Conservation (phyloP, 345 rosid genomes). For the Erodium maritimum region DNA sequence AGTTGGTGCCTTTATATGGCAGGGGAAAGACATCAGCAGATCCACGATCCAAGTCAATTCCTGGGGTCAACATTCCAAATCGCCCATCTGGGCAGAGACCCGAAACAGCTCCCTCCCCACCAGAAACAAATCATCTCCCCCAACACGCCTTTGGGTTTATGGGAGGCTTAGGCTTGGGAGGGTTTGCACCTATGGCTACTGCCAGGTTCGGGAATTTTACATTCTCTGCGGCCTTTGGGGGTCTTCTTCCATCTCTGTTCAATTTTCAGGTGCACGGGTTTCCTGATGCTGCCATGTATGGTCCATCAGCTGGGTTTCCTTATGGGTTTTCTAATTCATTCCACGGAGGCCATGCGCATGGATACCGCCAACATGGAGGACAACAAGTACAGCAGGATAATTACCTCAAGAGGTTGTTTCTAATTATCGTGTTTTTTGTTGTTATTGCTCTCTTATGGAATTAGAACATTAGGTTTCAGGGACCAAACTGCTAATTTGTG, state of each 20-base stretch:
- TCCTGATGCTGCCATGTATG: slow-evolving; percentile 71
- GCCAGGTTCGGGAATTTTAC: slow-evolving; percentile 82
- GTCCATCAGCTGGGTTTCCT: slow-evolving; percentile 61
- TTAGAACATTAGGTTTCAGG: slow-evolving; percentile 17
- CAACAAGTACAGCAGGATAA: slow-evolving; percentile 74
- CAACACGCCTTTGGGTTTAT: slow-evolving; percentile 66
- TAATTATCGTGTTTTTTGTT: slow-evolving; percentile 40
- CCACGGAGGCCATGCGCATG: slow-evolving; percentile 64
- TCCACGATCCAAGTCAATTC: slow-evolving; percentile 79
- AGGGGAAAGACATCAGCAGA: slow-evolving; percentile 77
- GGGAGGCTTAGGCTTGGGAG: slow-evolving; percentile 62
- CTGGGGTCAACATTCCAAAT: slow-evolving; percentile 68
- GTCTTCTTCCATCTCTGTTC: slow-evolving; percentile 70
- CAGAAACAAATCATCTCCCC: slow-evolving; percentile 57
- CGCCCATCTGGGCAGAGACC: slow-evolving; percentile 98
- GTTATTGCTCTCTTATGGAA: slow-evolving; percentile 48
- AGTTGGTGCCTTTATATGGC: slow-evolving; percentile 89
- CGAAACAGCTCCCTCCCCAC: slow-evolving; percentile 86
- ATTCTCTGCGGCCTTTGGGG: slow-evolving; percentile 72
- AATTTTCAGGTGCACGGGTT: slow-evolving; percentile 81
- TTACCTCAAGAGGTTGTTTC: slow-evolving; percentile 51
- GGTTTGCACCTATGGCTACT: slow-evolving; percentile 62
- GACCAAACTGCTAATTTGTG: slow-evolving; percentile 9
- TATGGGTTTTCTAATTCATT: slow-evolving; percentile 56
- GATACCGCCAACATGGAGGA: slow-evolving; percentile 40